Base-by-base conservation (phyloP, 1,284 basidiomycete genomes). In the Microbotryum intermedium region DNA sequence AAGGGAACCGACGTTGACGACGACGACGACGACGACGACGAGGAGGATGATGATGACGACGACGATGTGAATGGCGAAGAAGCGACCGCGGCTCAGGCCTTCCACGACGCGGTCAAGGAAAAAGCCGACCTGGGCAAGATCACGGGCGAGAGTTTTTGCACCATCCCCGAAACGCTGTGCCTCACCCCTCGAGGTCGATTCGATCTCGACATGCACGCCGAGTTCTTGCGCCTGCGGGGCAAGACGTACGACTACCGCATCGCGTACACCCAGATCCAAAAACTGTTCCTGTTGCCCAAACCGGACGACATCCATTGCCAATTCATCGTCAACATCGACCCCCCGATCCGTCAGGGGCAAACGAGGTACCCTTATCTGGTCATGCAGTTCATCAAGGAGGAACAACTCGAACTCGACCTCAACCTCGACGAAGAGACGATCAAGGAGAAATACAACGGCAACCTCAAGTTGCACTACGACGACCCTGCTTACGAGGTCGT, bases 231-330 rank as follows among this genome's bases (percentile, higher is more conserved):
- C 47, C 78, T 98, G 34, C 86, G 93, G 46, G 95, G 95, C 62
- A 97, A 97, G 78, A 97, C 91, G 3, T 98, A 98, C 77, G 95
- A 99, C 77, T 98, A 99, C 82, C 95, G 97, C 77, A 90, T 99
- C 60, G 81, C 90, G 29, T 97, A 94, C 76, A 82, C 82, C 47
- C 90, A 87, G 65, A 92, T 98, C 69, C 86, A 88, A 50, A 83
- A 84, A 65, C 79, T 98, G 25, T 99, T 98, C 81, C 80, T 98
- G 23, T 79, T 98, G 4, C 95, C 95, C 34, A 94, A 95, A 74
- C 77, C 81, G 13, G 95, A 98, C 74, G 95, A 98, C 69, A 84
- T 91, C 58, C 95, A 97, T 73, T 87, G 97, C 48, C 81, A 97
- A 66, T 93, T 98, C 72, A 92, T 97, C 64, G 82, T 97, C 68